Evolutionary conservation across 2,329 filamentous ascomycete genomes (phyloP), one percentile per base, ranked within the genome.

Genomic region (Ilyonectria robusta): DNA sequence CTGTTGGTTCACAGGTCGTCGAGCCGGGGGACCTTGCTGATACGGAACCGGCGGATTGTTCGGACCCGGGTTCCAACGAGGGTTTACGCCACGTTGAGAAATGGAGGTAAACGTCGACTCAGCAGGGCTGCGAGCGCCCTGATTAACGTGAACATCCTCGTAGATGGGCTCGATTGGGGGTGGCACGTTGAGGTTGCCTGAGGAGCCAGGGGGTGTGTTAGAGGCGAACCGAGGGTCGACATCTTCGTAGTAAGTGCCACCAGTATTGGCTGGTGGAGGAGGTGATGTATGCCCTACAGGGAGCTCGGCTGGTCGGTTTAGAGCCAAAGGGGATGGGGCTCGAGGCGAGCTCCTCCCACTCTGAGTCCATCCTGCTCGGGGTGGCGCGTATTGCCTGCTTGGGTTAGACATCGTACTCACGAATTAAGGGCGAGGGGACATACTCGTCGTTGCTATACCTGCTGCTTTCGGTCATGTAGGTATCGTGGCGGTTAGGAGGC

Each of bases 41-140:
- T 82, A 82, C 59, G 81, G 82, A 72, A 82, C 78, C 42, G 84
- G 79, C 17, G 82, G 78, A 15, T 81, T 83, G 33, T 85, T 84
- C 2, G 88, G 83, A 33, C 85, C 84, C 2, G 88, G 89, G 69
- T 92, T 89, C 95, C 95, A 98, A 67, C 91, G 91, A 7, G 95
- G 95, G 79, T 98, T 98, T 61, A 98, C 84, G 1, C 93, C 93
- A 37, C 95, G 89, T 80, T 98, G 94, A 0, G 92, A 95, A 51
- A 98, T 92, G 11, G 93, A 96, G 1, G 95, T 98, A 81, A 97
- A 98, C 73, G 92, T 93, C 51, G 91, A 95, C 74, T 91, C 88
- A 33, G 91, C 89, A 35, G 93, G 94, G 75, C 91, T 95, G 74
- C 93, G 88, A 51, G 88, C 81, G 50, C 87, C 87, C 33, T 78